phyloP scores from a whole-genome alignment of 345 rosid species.

The Eucalyptus pauciflora region DNA sequence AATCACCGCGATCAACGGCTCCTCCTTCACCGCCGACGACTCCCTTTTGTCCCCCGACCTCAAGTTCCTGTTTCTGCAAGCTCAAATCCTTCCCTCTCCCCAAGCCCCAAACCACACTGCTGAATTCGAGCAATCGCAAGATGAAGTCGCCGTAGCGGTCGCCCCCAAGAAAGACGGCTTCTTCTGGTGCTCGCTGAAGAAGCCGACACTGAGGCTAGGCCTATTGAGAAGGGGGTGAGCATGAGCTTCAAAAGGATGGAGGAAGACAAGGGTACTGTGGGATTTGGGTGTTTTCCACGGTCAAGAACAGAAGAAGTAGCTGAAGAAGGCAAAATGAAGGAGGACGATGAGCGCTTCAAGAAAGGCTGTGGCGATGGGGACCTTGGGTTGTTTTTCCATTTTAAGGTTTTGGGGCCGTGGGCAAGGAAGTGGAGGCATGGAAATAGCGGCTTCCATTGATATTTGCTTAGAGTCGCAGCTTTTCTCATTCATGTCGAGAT shows the following conservation, averaged over 20 bases:
- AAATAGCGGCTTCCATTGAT: not conserved
- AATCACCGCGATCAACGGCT: slow-evolving; percentile 57
- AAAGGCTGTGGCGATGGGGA: too few relatives aligned
- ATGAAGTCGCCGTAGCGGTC: not conserved
- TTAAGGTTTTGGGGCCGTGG: not conserved
- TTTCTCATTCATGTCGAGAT: not conserved
- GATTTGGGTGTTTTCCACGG: too few relatives aligned
- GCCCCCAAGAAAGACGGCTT: not conserved
- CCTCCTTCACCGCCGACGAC: slow-evolving; percentile 20
- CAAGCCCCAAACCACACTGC: slow-evolving; percentile 1
- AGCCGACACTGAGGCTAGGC: too few relatives aligned
- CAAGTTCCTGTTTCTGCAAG: slow-evolving; percentile 43
- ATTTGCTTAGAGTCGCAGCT: not conserved
- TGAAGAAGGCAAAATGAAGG: too few relatives aligned
- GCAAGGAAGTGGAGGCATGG: not conserved
- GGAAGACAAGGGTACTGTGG: too few relatives aligned
- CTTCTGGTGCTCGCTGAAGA: not conserved
- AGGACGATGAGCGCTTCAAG: too few relatives aligned
- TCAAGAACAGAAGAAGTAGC: too few relatives aligned
- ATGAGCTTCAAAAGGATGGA: too few relatives aligned
- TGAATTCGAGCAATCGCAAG: not conserved
- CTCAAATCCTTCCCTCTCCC: slow-evolving; percentile 35
- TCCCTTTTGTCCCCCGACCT: slow-evolving; percentile 50
- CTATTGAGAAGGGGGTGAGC: too few relatives aligned
- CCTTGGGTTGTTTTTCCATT: too few relatives aligned